A percentile compares a stretch with the other conserved stretches of the same genome.
Conservation (phyloP, 495 filamentous ascomycete species). For the Tuber borchii region DNA sequence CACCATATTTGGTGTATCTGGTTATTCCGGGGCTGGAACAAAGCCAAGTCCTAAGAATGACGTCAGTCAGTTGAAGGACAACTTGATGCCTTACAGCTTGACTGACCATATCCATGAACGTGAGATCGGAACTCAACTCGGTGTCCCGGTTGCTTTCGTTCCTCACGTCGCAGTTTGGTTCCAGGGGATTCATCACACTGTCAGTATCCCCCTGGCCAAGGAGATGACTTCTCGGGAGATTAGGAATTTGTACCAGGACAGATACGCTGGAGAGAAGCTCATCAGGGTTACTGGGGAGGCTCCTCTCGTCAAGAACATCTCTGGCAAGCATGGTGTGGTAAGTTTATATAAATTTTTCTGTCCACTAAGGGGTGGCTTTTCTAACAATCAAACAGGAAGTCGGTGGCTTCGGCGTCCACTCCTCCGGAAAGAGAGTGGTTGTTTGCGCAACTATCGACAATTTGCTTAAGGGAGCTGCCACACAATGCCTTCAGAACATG, state of each 20-base stretch:
- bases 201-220: constrained; percentile 77
- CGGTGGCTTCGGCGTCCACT: constrained; percentile 89
- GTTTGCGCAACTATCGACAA: constrained; percentile 98
- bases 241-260: constrained; percentile 87
- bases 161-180: constrained; percentile 97
- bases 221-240: constrained; percentile 86
- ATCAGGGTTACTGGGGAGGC: constrained; percentile 87
- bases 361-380: background rate
- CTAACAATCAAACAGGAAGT: constrained; percentile 54
- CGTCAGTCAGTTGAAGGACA: constrained; percentile 75
- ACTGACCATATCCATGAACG: constrained; percentile 95
- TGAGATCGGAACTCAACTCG: constrained; percentile 77
- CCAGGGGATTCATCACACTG: constrained; percentile 89
- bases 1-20: constrained; percentile 85
- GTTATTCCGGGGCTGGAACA: constrained; percentile 93
- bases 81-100: constrained; percentile 86
- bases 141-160: constrained; percentile 72
- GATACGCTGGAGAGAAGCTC: constrained; percentile 90
- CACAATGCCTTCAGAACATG: constrained; percentile 97
- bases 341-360: constrained; percentile 9
- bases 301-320: constrained; percentile 80
- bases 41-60: constrained; percentile 96
- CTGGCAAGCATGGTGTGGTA: constrained; percentile 74
- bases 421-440: constrained; percentile 78
- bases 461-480: constrained; percentile 90